Conservation (phyloP, 129 eudicot genomes). For the Gnaphalium uliginosum region DNA sequence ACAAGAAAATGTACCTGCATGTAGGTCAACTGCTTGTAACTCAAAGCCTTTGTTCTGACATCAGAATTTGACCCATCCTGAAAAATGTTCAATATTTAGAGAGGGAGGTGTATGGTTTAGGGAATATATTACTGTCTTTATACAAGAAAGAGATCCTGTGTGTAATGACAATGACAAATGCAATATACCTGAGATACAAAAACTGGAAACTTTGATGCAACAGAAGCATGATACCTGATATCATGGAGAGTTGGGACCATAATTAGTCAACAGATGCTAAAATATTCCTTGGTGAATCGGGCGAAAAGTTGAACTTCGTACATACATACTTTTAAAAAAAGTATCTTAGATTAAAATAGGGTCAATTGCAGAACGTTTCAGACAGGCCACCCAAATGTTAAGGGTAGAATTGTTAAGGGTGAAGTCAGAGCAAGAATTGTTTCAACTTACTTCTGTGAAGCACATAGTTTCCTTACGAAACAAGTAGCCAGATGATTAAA, state of each 20-base stretch:
- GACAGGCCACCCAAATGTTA: not conserved
- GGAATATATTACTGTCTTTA: not conserved
- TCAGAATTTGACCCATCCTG: constrained; percentile 86
- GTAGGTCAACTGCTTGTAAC: constrained; percentile 76
- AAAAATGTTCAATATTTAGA: constrained; percentile 4
- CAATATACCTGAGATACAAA: constrained; percentile 82
- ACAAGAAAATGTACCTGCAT: constrained; percentile 71
- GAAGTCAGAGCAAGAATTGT: not conserved
- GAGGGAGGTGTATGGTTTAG: not conserved
- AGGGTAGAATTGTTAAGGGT: not conserved
- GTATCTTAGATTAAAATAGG: too few relatives aligned
- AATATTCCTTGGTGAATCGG: too few relatives aligned
- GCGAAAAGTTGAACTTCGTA: too few relatives aligned
- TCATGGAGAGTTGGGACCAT: constrained; percentile 18
- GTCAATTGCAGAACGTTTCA: not conserved
- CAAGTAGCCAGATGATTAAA: too few relatives aligned
- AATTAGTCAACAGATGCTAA: constrained; percentile 18
- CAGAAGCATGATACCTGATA: constrained; percentile 66
- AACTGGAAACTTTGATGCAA: constrained; percentile 86
- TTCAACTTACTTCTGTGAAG: not conserved
- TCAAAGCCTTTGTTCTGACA: constrained; percentile 76
- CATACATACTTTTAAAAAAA: too few relatives aligned
- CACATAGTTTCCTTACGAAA: too few relatives aligned
- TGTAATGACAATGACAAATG: not conserved
- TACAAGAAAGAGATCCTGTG: not conserved